Base-by-base conservation (phyloP, 202 grass and related monocot species). In the Carex sylvatica region DNA sequence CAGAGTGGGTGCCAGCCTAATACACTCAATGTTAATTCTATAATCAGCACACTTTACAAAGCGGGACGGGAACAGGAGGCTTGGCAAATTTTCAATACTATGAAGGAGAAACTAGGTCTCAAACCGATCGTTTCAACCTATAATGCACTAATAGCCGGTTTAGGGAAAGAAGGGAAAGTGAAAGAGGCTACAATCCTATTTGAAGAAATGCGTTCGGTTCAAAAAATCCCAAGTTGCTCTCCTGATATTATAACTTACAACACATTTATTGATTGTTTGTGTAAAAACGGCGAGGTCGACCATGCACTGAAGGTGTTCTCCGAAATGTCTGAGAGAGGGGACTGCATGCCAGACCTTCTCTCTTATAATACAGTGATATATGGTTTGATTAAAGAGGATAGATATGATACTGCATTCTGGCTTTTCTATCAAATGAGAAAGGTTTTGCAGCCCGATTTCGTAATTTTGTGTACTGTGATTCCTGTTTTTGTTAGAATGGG, bases 401-500 rank as follows among this genome's bases (percentile, higher is more conserved):
- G 86, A 86, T 87, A 88, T 83, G 75, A 84, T 56, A 82, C 78
- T 53, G 89, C 92, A 79, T 92, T 98, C 84, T 86, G 85, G 86
- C 81, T 95, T 70, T 95, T 92, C 84, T 89, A 88, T 90, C 93
- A 95, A 61, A 87, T 98, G 95, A 95, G 84, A 82, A 98, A 98
- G 83, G 84, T 95, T 86, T 81, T 95, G 44, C 52, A 61, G 83
- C 92, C 92, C 74, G 95, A 98, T 91, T 95, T 93, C 61, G 88
- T 63, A 74, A 92, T 88, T 82, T 31, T 95, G 38, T 95, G 95
- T 82, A 93, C 85, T 78, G 84, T 98, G 68, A 70, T 98, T 80
- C 91, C 92, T 10, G 78, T 84, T 87, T 90, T 98, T 81, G 81
- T 98, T 16, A 93, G 83, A 91, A 91, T 85, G 87, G 92, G 87